Evolutionary conservation across 768 basidiomycete genomes (phyloP).

Genomic region (Boletus eberwhitei): DNA sequence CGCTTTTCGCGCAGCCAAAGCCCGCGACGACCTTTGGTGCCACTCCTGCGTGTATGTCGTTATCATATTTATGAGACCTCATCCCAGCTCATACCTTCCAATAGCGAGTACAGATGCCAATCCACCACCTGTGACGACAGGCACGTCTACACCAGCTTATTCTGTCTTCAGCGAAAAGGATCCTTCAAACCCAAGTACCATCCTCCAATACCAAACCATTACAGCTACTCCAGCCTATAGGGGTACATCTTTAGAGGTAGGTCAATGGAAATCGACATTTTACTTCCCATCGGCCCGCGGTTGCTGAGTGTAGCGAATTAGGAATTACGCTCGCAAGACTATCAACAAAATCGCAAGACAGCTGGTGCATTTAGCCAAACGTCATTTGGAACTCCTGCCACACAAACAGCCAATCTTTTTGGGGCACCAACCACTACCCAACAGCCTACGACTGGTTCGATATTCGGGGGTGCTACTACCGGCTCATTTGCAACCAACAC

Average conservation of each 20-base stretch:
- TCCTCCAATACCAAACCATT: slow-evolving; percentile 77
- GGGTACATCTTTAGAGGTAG: slow-evolving; percentile 74
- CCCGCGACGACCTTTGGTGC: slow-evolving; percentile 44
- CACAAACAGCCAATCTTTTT: slow-evolving; percentile 26
- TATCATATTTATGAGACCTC: not conserved
- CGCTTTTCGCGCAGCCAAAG: slow-evolving; percentile 58
- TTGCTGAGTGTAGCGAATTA: slow-evolving; percentile 24
- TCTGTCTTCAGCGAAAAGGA: slow-evolving; percentile 65
- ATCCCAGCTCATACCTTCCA: slow-evolving; percentile 10
- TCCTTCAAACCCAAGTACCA: slow-evolving; percentile 37
- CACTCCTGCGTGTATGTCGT: slow-evolving; percentile 32
- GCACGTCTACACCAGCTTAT: slow-evolving; percentile 67
- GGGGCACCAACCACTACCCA: slow-evolving; percentile 27
- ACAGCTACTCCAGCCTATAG: slow-evolving; percentile 75
- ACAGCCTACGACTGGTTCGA: slow-evolving; percentile 28
- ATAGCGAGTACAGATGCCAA: slow-evolving; percentile 35
- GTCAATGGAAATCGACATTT: slow-evolving; percentile 13
- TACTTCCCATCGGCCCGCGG: not conserved
- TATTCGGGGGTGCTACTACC: slow-evolving; percentile 28
- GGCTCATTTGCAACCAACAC: slow-evolving; percentile 23
- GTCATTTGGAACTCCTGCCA: slow-evolving; percentile 23
- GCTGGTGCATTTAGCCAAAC: slow-evolving; percentile 60
- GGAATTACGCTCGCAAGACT: slow-evolving; percentile 79
- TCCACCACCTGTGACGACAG: slow-evolving; percentile 60
- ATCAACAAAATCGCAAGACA: slow-evolving; percentile 69